phyloP scores from a whole-genome alignment of 2,329 filamentous ascomycete genomes.

The Penicillium sp. region DNA sequence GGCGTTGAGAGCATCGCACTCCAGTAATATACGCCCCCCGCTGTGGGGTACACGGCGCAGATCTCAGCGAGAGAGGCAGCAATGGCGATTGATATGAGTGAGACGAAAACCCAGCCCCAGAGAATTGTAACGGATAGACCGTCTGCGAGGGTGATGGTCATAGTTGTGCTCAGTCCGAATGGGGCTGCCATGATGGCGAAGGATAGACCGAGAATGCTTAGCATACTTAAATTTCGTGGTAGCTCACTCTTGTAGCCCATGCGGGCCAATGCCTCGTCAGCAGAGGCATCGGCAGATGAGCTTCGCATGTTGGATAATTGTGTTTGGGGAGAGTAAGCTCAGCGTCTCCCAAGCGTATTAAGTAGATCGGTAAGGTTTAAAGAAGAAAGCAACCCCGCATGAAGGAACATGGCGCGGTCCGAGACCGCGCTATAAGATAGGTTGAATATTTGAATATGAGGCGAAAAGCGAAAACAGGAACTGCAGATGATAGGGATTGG shows the following conservation, averaged over 20 bases:
- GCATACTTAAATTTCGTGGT: constrained; percentile 65
- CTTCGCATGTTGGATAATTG: constrained; percentile 21
- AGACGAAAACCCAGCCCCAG: constrained; percentile 68
- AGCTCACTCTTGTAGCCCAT: constrained; percentile 69
- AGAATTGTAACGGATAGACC: constrained; percentile 68
- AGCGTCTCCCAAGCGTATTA: background rate
- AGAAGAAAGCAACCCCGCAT: constrained; percentile 21
- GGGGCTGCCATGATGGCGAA: constrained; percentile 75
- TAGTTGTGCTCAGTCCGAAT: constrained; percentile 66
- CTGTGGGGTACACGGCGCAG: constrained; percentile 66
- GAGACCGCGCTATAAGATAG: constrained; percentile 19
- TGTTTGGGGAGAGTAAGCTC: background rate
- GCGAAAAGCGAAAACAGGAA: too few species aligned
- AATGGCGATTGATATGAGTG: constrained; percentile 62
- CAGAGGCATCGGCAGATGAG: constrained; percentile 38
- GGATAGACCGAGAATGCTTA: constrained; percentile 67
- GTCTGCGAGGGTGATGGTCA: constrained; percentile 67
- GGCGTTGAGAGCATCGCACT: constrained; percentile 66
- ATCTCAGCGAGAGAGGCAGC: constrained; percentile 68
- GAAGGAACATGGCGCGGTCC: constrained; percentile 22
- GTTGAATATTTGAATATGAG: too few species aligned
- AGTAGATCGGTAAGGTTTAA: background rate
- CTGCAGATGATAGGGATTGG: too few species aligned
- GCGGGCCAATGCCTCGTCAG: constrained; percentile 61
- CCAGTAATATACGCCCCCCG: constrained; percentile 70